A percentile compares a stretch with the other conserved stretches of the same genome.
Conservation (phyloP, 805 yeast species). For the Schizosaccharomyces octosporus region DNA sequence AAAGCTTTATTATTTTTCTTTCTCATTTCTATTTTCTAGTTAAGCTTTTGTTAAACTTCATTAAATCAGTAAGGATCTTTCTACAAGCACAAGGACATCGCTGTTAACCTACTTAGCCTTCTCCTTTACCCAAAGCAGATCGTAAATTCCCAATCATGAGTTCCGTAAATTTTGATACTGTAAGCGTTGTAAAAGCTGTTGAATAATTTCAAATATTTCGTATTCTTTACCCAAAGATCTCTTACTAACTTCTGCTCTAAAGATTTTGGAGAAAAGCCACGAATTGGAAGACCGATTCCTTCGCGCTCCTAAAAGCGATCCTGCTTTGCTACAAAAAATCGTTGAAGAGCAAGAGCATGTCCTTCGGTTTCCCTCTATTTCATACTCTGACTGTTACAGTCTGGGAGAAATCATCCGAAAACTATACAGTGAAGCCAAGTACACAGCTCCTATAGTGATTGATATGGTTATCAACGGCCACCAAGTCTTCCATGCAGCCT, state of each 20-base stretch:
- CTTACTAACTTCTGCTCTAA: background rate
- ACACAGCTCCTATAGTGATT: slow-evolving; percentile 6
- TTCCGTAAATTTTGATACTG: too few species aligned
- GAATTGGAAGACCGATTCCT: background rate
- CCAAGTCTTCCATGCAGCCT: slow-evolving; percentile 5
- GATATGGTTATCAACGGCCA: slow-evolving; percentile 5
- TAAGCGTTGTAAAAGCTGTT: too few species aligned
- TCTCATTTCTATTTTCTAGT: too few species aligned
- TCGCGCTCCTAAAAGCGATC: background rate
- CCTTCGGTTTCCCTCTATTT: slow-evolving; percentile 4
- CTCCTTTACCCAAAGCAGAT: too few species aligned
- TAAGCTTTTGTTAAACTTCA: too few species aligned
- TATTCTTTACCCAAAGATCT: too few species aligned
- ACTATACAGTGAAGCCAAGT: slow-evolving; percentile 5
- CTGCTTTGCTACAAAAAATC: background rate
- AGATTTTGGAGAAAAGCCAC: background rate
- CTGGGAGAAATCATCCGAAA: slow-evolving; percentile 5
- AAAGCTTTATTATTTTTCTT: too few species aligned
- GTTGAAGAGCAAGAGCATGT: slow-evolving; percentile 4
- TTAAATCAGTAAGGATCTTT: too few species aligned
- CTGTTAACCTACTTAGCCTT: too few species aligned
- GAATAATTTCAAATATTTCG: too few species aligned
- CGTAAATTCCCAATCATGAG: too few species aligned
- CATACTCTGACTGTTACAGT: slow-evolving; percentile 5
- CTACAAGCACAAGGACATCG: too few species aligned